phyloP scores from a whole-genome alignment of 345 rosid genomes.

The Salix exigua region DNA sequence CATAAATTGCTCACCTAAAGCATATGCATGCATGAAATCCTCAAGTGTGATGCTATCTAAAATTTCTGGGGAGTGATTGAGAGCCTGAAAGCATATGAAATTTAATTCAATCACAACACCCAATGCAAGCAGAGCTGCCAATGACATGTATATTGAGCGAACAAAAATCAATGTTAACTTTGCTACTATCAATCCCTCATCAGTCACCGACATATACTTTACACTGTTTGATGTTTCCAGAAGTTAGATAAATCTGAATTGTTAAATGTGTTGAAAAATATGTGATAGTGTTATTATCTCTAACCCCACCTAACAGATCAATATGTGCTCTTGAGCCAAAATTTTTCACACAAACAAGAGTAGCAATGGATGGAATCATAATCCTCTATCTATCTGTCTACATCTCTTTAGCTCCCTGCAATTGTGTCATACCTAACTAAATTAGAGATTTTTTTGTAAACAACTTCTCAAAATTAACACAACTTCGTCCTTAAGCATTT shows the following conservation, averaged over 20 bases:
- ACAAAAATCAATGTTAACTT: background rate
- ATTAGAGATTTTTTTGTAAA: too few species aligned
- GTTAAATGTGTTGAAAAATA: background rate
- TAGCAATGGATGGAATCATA: background rate
- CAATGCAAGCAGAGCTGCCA: background rate
- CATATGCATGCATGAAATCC: constrained; percentile 70
- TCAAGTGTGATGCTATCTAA: constrained; percentile 33
- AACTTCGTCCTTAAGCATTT: too few species aligned
- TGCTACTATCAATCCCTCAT: background rate
- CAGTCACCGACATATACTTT: background rate
- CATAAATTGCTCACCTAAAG: constrained; percentile 53
- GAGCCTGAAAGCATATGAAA: constrained; percentile 39
- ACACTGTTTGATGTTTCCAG: background rate
- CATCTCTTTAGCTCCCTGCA: background rate
- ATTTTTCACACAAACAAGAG: background rate
- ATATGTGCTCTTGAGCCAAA: background rate
- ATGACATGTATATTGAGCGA: background rate
- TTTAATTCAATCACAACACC: constrained; percentile 1
- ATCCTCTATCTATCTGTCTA: background rate
- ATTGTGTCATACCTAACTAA: too few species aligned
- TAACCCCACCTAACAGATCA: background rate
- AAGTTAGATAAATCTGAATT: background rate
- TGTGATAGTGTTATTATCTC: background rate
- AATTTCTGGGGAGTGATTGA: constrained; percentile 31
- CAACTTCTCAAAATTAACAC: too few species aligned